These are phyloP conservation scores for Globisporangium camurandrum DNA, from an alignment of 352 stramenopile species.

Conservation along the genomic window DNA sequence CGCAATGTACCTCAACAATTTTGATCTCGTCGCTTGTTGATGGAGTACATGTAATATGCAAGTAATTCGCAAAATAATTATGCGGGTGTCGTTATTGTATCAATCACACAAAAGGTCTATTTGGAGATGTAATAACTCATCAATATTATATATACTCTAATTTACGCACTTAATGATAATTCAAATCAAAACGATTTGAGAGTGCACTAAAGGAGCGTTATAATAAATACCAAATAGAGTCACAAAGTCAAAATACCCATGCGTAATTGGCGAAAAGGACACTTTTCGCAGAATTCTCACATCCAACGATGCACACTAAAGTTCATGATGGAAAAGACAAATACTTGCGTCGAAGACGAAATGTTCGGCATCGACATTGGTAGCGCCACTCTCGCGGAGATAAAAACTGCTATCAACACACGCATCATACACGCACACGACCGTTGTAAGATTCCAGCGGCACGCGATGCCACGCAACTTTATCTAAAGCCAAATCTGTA, in stretches of 20 bases:
- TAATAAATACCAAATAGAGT: background rate
- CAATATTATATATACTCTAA: background rate
- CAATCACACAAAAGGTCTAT: background rate
- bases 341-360: background rate
- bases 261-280: background rate
- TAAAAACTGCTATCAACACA: background rate
- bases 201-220: background rate
- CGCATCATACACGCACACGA: background rate
- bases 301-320: background rate
- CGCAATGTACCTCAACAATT: no score
- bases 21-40: no score
- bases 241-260: background rate
- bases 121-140: background rate
- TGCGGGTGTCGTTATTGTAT: background rate
- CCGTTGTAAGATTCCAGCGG: background rate
- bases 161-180: background rate
- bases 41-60: no score
- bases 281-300: background rate
- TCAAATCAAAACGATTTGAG: background rate
- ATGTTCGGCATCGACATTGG: background rate
- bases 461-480: background rate
- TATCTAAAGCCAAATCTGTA: background rate
- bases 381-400: background rate
- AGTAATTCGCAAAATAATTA: no score
- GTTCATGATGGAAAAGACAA: background rate